These are phyloP conservation scores for Populus hybrid DNA, from an alignment of 441 rosid species.

Conservation along the genomic window DNA sequence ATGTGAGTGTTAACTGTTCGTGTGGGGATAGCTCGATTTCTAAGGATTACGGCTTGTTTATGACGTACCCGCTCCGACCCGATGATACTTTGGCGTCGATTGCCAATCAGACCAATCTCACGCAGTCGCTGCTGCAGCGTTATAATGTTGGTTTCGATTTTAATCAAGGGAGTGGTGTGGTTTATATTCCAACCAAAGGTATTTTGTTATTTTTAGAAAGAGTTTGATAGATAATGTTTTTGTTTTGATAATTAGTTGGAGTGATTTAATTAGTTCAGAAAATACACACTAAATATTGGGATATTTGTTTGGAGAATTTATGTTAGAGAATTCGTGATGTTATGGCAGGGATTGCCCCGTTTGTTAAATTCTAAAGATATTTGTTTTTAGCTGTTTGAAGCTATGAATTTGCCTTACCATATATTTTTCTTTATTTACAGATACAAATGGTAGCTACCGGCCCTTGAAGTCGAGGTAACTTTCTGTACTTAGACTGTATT, in stretches of 20 bases:
- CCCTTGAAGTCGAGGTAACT: constrained; percentile 49
- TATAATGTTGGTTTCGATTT: constrained; percentile 51
- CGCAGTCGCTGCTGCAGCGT: constrained; percentile 29
- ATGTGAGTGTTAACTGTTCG: constrained; percentile 63
- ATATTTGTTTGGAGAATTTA: neutral
- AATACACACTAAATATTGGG: neutral
- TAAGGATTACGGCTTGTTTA: constrained; percentile 50
- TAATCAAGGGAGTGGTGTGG: constrained; percentile 43
- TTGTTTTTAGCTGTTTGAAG: neutral
- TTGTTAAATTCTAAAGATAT: neutral
- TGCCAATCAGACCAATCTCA: constrained; percentile 25
- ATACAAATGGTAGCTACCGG: constrained; percentile 43
- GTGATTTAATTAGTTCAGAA: neutral
- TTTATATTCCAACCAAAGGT: constrained; percentile 54
- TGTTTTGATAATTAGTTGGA: no score
- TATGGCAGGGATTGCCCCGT: neutral
- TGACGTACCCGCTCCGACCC: constrained; percentile 50
- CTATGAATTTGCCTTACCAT: neutral
- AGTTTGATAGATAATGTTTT: neutral
- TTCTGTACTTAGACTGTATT: neutral
- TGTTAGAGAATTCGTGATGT: neutral
- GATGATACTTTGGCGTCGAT: constrained; percentile 35
- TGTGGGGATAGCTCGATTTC: constrained; percentile 43
- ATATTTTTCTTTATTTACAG: constrained; percentile 29
- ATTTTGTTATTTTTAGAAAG: neutral